Evolutionary conservation across 208 protist species (phyloP).

Genomic region (Leishmania arabica): DNA sequence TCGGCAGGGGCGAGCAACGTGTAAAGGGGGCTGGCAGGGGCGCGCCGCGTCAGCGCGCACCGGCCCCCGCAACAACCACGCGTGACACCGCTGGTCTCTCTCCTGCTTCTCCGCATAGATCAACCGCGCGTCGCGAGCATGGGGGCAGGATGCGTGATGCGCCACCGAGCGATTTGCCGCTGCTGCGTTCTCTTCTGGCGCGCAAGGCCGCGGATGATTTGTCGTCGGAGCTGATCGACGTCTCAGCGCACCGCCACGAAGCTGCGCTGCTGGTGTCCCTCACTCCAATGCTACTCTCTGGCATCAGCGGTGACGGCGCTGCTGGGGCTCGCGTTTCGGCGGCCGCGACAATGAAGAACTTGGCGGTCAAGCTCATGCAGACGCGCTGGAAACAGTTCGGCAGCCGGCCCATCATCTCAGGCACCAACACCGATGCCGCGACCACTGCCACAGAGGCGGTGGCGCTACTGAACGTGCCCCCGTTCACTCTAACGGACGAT

Average conservation of each 20-base stretch:
- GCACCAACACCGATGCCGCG: not conserved
- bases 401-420: slow-evolving; percentile 7
- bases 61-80: not conserved
- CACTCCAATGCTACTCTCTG: slow-evolving; percentile 75
- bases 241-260: slow-evolving; percentile 32
- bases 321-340: not conserved
- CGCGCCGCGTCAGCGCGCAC: not conserved
- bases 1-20: not conserved
- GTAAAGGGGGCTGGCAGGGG: not conserved
- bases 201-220: slow-evolving; percentile 33
- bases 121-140: not conserved
- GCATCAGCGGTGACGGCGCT: slow-evolving; percentile 16
- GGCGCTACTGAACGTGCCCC: slow-evolving; percentile 24
- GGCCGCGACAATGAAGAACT: slow-evolving; percentile 11
- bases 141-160: not conserved
- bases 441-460: slow-evolving; percentile 10
- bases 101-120: not conserved
- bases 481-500: slow-evolving; percentile 10
- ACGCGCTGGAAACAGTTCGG: slow-evolving; percentile 34
- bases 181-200: slow-evolving; percentile 32
- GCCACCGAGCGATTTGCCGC: slow-evolving; percentile 14
- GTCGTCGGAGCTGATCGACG: slow-evolving; percentile 32
- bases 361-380: slow-evolving; percentile 14
- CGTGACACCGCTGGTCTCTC: not conserved
- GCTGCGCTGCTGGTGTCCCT: slow-evolving; percentile 66